These are phyloP conservation scores for Rhizophagus sp. DNA, from an alignment of 192 early-diverging fungal species.

Conservation along the genomic window DNA sequence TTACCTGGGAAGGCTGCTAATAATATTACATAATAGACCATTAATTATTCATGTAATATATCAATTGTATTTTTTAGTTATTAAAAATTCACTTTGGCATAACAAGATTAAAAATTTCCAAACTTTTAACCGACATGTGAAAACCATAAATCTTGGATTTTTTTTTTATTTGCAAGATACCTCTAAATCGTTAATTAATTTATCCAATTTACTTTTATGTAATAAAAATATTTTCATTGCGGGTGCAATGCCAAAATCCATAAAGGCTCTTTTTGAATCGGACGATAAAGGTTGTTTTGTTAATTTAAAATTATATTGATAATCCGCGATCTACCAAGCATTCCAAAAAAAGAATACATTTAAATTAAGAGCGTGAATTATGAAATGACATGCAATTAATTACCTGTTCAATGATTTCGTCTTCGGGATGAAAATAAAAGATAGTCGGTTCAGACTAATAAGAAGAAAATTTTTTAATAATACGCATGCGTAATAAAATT, in stretches of 20 bases:
- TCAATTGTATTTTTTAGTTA: too few species aligned
- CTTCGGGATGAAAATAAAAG: constrained; percentile 83
- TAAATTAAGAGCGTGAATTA: too few species aligned
- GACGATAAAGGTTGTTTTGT: constrained; percentile 66
- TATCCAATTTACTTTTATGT: constrained; percentile 54
- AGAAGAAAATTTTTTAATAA: neutral
- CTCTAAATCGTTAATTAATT: constrained; percentile 34
- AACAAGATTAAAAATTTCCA: neutral
- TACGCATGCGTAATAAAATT: neutral
- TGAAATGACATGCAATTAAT: neutral
- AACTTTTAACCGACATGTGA: too few species aligned
- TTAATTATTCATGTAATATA: neutral
- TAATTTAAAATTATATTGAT: constrained; percentile 82
- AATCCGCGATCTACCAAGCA: constrained; percentile 53
- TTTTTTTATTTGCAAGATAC: constrained; percentile 19
- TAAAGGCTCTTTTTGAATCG: constrained; percentile 80
- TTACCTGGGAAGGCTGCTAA: constrained; percentile 40
- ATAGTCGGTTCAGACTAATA: constrained; percentile 43
- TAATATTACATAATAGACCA: neutral
- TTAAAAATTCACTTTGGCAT: neutral
- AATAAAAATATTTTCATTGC: constrained; percentile 67
- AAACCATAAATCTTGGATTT: too few species aligned
- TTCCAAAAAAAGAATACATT: neutral
- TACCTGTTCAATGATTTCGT: constrained; percentile 79
- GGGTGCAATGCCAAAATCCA: constrained; percentile 82